Base-by-base conservation (phyloP, 2,329 filamentous ascomycete genomes). In the Fusarium napiforme region DNA sequence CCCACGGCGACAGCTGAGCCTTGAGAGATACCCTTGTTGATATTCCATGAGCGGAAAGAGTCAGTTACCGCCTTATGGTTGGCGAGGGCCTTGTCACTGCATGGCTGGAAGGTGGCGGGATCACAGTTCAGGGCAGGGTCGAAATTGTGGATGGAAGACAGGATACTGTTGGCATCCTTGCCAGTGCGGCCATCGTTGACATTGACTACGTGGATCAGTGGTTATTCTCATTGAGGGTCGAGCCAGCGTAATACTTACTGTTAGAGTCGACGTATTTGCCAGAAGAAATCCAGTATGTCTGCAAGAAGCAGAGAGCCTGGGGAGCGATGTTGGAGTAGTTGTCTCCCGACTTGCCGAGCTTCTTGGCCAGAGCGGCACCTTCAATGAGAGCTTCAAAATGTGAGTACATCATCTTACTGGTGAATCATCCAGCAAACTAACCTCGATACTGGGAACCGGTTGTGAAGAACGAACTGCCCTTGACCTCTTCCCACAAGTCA, bases 401-500 rank as follows among this genome's bases (percentile, higher is more conserved):
- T 67, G 23, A 69, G 50, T 9, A 26, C 28, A 28, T 21, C 6
- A 15, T 30, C 14, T 16, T 15, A 18, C 9, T 46, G 18, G 23
- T 28, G 11, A n/a, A 21, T 7, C 36, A 9, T 11, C 30, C 9
- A 4, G 16, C 23, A 18, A 26, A 30, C 69, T 87, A 78, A 76
- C 90, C 87, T 74, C 93, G 89, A 79, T 96, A 90, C 68, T 93
- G 90, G 45, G 88, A 87, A 7, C 90, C 89, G 37, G 91, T 83
- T 3, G 93, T 96, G 82, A 96, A 97, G 85, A 95, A 96, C 1
- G 93, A 95, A 28, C 89, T 91, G 45, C 93, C 92, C 30, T 86
- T 84, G 19, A 95, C 89, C 80, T 96, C 94, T 80, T 96, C 94
- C 94, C 94, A 96, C 7, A 97, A 86, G 80, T 97, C 94, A 77